phyloP scores from a whole-genome alignment of 78 protist species.

The Speleostelium caveatum region DNA sequence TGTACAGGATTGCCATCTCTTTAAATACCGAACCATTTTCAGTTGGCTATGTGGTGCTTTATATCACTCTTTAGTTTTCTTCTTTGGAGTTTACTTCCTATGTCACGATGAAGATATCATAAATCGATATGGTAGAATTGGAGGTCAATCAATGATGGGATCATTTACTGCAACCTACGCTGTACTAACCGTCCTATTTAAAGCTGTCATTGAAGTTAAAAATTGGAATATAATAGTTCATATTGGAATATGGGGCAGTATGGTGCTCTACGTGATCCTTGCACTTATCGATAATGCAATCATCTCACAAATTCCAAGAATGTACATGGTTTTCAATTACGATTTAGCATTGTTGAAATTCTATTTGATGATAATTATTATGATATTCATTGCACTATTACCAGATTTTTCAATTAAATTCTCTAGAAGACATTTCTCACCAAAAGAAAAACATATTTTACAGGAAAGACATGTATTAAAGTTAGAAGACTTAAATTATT shows the following conservation, averaged over 20 bases:
- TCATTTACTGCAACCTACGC: conserved; percentile 5
- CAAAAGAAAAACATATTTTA: conserved; percentile 5
- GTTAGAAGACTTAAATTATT: conserved; percentile 36
- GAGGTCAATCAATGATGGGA: conserved; percentile 12
- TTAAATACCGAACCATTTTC: conserved; percentile 7
- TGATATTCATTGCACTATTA: conserved; percentile 20
- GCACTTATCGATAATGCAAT: conserved; percentile 15
- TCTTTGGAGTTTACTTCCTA: conserved; percentile 3
- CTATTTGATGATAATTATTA: conserved; percentile 12
- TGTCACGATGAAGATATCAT: not conserved
- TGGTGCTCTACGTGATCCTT: not conserved
- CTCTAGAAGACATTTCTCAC: conserved; percentile 2
- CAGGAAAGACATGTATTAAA: conserved; percentile 23
- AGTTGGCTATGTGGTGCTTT: conserved; percentile 28
- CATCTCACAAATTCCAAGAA: not conserved
- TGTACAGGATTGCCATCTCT: conserved; percentile 19
- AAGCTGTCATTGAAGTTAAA: conserved; percentile 10
- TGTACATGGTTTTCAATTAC: not conserved
- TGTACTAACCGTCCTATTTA: conserved; percentile 6
- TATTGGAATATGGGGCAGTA: conserved; percentile 15
- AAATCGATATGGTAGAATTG: conserved; percentile 27
- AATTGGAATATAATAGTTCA: conserved; percentile 12
- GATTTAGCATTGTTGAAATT: conserved; percentile 10
- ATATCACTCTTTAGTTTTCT: conserved; percentile 52
- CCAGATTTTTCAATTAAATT: conserved; percentile 34